Evolutionary conservation across 2,329 filamentous ascomycete genomes (phyloP).

Genomic region (Periconia digitata): DNA sequence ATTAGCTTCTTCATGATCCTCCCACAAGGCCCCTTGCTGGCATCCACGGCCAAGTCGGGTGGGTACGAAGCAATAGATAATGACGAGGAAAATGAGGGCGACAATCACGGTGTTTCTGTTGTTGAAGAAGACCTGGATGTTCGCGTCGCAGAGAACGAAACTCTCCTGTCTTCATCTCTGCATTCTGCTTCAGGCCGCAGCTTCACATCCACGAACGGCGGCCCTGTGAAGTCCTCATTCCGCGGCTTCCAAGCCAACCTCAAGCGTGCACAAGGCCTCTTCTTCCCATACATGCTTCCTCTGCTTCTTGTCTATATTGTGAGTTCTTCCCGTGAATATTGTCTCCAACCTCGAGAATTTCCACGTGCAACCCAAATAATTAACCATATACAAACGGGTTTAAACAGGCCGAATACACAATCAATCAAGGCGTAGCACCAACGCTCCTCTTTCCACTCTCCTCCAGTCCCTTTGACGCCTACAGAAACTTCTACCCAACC

Average conservation of each 20-base stretch:
- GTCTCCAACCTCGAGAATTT: no score
- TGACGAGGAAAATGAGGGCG: slow-evolving; percentile 37
- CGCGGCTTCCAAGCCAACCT: slow-evolving; percentile 56
- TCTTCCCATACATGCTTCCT: slow-evolving; percentile 85
- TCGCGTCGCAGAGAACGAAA: slow-evolving; percentile 30
- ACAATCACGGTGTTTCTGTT: slow-evolving; percentile 7
- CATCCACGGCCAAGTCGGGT: slow-evolving; percentile 45
- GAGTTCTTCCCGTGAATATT: no score
- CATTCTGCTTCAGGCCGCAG: slow-evolving; percentile 34
- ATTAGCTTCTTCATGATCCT: slow-evolving; percentile 82
- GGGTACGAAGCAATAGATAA: slow-evolving; percentile 58
- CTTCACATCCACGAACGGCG: slow-evolving; percentile 19
- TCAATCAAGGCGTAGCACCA: slow-evolving; percentile 91
- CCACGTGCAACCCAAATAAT: no score
- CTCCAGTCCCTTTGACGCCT: slow-evolving; percentile 75
- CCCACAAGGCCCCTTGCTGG: slow-evolving; percentile 66
- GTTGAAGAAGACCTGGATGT: slow-evolving; percentile 11
- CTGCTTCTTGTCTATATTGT: slow-evolving; percentile 86
- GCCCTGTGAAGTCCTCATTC: slow-evolving; percentile 16
- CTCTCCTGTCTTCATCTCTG: slow-evolving; percentile 38
- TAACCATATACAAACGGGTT: background rate
- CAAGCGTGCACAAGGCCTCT: slow-evolving; percentile 66
- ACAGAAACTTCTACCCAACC: slow-evolving; percentile 87
- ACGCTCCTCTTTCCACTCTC: slow-evolving; percentile 83
- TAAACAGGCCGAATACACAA: slow-evolving; percentile 75